Conservation (phyloP, 176 grass and related monocot genomes). For the Saccharum spontaneum region DNA sequence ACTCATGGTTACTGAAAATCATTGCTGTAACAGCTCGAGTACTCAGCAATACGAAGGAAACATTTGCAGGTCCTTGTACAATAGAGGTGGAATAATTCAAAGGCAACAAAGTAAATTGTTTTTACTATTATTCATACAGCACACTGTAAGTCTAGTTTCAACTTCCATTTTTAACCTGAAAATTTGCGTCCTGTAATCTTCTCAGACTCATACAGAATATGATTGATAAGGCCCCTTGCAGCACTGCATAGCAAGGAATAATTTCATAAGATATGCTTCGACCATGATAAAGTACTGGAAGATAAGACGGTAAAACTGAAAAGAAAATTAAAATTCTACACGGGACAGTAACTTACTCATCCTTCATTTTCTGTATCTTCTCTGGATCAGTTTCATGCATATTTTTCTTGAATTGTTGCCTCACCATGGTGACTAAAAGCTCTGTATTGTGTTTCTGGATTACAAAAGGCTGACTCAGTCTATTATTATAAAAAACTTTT, state of each 20-base stretch:
- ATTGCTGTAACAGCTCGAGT: constrained; percentile 18
- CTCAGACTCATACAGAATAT: constrained; percentile 84
- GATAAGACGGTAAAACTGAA: constrained; percentile 16
- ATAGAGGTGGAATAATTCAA: constrained; percentile 11
- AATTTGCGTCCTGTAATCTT: constrained; percentile 79
- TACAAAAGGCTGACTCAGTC: constrained; percentile 36
- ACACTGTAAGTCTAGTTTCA: background rate
- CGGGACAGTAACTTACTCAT: constrained; percentile 61
- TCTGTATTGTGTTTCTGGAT: constrained; percentile 87
- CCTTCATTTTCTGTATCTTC: constrained; percentile 97
- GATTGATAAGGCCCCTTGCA: constrained; percentile 96
- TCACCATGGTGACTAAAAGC: constrained; percentile 86
- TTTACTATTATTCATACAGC: constrained; percentile 39
- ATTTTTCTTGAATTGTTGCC: constrained; percentile 93
- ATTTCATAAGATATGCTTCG: constrained; percentile 12
- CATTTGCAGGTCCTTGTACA: background rate
- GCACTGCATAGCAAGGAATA: constrained; percentile 65
- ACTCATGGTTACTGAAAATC: constrained; percentile 8
- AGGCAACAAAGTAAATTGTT: background rate
- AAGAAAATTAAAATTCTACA: background rate
- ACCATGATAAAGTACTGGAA: constrained; percentile 16
- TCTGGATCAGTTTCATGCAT: constrained; percentile 94
- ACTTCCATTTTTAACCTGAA: constrained; percentile 52
- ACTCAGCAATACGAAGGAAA: background rate
- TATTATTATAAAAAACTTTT: background rate